Evolutionary conservation across 768 basidiomycete species (phyloP).

Genomic region (Amanita muscaria): DNA sequence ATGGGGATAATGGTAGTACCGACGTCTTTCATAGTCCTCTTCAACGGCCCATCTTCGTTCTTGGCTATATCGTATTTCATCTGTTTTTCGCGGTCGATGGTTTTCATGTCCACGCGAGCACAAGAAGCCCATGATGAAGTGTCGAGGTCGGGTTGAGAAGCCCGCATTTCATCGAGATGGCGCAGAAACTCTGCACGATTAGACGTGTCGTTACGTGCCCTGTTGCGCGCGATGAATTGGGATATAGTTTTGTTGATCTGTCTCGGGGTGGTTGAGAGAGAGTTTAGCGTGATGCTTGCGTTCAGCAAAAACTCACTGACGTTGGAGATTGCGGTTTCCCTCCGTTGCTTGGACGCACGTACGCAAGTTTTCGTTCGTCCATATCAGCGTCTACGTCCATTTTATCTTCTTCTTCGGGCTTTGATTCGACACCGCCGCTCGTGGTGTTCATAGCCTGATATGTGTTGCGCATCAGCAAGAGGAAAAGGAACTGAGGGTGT

Average conservation of each 20-base stretch:
- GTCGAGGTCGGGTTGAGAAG: slow-evolving; percentile 18
- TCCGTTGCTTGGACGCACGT: slow-evolving; percentile 42
- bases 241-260: slow-evolving; percentile 70
- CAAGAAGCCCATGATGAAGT: slow-evolving; percentile 38
- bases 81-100: slow-evolving; percentile 63
- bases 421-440: no score
- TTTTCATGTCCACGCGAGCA: slow-evolving; percentile 66
- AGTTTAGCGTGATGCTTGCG: not conserved
- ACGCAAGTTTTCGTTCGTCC: slow-evolving; percentile 64
- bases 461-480: slow-evolving; percentile 1
- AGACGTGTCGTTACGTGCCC: slow-evolving; percentile 66
- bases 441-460: slow-evolving; percentile 14
- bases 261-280: slow-evolving; percentile 2
- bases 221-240: slow-evolving; percentile 57
- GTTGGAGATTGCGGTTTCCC: slow-evolving; percentile 43
- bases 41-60: slow-evolving; percentile 71
- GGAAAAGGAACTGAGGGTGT: not conserved
- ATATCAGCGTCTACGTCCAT: slow-evolving; percentile 19
- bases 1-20: no score
- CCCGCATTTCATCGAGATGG: slow-evolving; percentile 47
- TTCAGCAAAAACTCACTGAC: slow-evolving; percentile 46
- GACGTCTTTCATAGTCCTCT: slow-evolving; percentile 41
- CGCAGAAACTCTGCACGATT: slow-evolving; percentile 70
- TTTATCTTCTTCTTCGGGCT: slow-evolving; percentile 1
- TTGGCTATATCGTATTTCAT: slow-evolving; percentile 87